phyloP scores from a whole-genome alignment of 495 filamentous ascomycete genomes.

The Aspergillus leporis region DNA sequence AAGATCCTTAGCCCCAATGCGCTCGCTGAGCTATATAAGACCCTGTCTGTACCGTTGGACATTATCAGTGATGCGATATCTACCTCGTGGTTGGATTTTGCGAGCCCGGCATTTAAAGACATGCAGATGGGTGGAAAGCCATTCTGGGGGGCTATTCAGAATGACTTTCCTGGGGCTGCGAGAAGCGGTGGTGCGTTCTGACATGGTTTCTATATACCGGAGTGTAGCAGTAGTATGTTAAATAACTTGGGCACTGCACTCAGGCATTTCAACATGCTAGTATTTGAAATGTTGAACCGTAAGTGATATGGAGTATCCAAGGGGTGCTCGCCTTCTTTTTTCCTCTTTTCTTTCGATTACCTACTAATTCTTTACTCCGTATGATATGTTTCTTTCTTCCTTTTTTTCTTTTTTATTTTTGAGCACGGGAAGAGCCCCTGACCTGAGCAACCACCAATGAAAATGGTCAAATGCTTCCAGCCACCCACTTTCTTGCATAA shows the following conservation, averaged over 20 bases:
- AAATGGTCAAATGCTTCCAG: not conserved
- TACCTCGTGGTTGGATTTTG: constrained; percentile 29
- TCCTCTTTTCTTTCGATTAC: too few relatives aligned
- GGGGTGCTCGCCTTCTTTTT: too few relatives aligned
- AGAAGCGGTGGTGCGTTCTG: constrained; percentile 26
- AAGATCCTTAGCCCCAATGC: constrained; percentile 45
- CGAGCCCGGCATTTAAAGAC: constrained; percentile 40
- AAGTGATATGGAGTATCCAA: too few relatives aligned
- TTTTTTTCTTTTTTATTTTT: not conserved
- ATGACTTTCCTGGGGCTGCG: constrained; percentile 36
- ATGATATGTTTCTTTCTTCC: too few relatives aligned
- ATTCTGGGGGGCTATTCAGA: constrained; percentile 32
- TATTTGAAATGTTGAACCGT: too few relatives aligned
- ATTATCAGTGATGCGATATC: constrained; percentile 28
- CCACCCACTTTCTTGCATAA: constrained; percentile 2
- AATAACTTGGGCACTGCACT: not conserved
- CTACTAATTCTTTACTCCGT: too few relatives aligned
- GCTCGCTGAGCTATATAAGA: constrained; percentile 36
- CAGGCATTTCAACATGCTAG: too few relatives aligned
- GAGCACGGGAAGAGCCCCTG: constrained; percentile 1
- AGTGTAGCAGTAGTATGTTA: not conserved
- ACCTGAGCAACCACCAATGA: not conserved
- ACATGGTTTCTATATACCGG: not conserved
- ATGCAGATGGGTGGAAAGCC: constrained; percentile 36
- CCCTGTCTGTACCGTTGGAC: constrained; percentile 34